phyloP scores from a whole-genome alignment of 176 grass and related monocot species.

The Carex scoparia region DNA sequence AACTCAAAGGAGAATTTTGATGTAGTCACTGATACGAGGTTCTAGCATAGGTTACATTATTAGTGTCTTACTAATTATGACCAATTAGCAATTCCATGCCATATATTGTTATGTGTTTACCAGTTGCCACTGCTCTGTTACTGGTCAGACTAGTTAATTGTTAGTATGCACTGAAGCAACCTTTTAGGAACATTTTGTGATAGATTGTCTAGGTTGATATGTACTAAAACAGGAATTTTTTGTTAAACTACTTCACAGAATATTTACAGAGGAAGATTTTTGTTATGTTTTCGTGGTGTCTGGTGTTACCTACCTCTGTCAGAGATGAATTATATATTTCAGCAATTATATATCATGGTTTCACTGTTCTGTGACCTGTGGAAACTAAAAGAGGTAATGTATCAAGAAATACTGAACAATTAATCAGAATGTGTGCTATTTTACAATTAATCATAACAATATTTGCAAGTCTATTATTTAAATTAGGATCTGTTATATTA shows the following conservation, averaged over 20 bases:
- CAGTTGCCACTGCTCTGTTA: background rate
- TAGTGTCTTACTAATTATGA: background rate
- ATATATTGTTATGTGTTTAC: background rate
- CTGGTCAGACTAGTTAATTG: background rate
- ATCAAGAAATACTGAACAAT: background rate
- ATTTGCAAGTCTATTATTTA: background rate
- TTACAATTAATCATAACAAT: background rate
- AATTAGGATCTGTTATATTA: background rate
- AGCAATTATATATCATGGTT: background rate
- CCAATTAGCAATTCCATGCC: background rate
- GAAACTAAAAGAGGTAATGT: background rate
- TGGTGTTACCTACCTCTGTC: background rate
- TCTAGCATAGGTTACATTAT: background rate
- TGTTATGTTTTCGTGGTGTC: background rate
- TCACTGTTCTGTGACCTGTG: background rate
- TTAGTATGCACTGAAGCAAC: background rate
- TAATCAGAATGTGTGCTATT: background rate
- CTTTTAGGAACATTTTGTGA: background rate
- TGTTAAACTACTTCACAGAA: background rate
- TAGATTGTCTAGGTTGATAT: background rate
- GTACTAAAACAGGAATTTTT: background rate
- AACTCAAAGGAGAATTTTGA: background rate
- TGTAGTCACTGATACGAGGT: background rate
- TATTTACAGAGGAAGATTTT: background rate
- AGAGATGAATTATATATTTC: background rate